Evolutionary conservation across 2,329 filamentous ascomycete species (phyloP).

Genomic region (Clonostachys chloroleuca): DNA sequence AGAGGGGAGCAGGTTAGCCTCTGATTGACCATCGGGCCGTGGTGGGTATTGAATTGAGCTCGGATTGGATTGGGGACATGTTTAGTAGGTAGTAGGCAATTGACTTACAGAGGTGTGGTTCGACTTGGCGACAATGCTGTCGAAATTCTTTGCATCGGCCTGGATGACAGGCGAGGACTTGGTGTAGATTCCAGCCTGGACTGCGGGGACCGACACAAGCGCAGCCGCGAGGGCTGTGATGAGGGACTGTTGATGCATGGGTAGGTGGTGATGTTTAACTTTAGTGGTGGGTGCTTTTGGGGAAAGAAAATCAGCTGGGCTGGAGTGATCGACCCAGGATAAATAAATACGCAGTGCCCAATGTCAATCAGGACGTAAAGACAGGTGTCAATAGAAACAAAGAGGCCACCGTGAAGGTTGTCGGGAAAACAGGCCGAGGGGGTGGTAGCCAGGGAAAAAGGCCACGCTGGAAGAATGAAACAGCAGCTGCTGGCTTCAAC

Average conservation of each 20-base stretch:
- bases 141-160: conserved; percentile 73
- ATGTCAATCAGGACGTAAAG: neutral
- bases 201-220: conserved; percentile 60
- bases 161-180: conserved; percentile 87
- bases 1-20: neutral
- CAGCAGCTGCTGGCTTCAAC: no score
- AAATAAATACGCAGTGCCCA: no score
- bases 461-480: conserved; percentile 32
- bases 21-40: neutral
- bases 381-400: neutral
- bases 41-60: neutral
- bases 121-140: conserved; percentile 77
- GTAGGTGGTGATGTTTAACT: conserved; percentile 5
- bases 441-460: conserved; percentile 21
- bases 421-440: neutral
- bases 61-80: neutral
- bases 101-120: conserved; percentile 82
- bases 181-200: conserved; percentile 71
- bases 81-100: neutral
- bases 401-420: neutral
- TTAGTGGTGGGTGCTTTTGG: no score
- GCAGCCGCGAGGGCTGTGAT: conserved; percentile 46
- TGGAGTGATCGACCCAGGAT: no score
- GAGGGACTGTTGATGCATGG: conserved; percentile 49
- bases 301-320: no score